Base-by-base conservation (phyloP, 2,329 filamentous ascomycete species). In the Exserohilum rostratum region DNA sequence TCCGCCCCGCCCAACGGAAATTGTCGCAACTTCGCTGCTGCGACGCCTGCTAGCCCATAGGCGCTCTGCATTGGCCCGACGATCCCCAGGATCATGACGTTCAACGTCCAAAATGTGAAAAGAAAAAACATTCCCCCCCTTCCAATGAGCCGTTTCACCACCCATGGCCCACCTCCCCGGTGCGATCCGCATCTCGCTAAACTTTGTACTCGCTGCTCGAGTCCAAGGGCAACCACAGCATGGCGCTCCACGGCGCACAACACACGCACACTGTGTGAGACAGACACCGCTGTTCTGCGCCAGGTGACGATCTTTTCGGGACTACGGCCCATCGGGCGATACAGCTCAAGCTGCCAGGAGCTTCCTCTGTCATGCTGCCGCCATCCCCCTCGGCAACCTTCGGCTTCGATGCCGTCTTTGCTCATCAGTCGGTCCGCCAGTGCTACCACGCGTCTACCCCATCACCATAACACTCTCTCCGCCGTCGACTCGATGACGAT, bases 41-140 rank as follows among this genome's bases (percentile, higher is more conserved):
- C 45, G 11, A 50, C 34, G 35, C 40, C 27, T 37, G 20, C n/a
- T 29, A 29, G 17, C 13, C 10, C 50, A n/a, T n/a, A n/a, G 31
- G n/a, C 29, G 12, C 15, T 27, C 20, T 37, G 33, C 39, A 48
- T 53, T 66, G 40, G 50, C 54, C 50, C 50, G 60, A 47, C 53
- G 58, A 70, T 69, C 65, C 25, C 53, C 46, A 53, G 54, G 50
- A 48, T 53, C 51, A 63, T 70, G 63, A 68, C 63, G 60, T 66
- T 39, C 56, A 38, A 42, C 42, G 34, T 50, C 55, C 50, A n/a
- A 55, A 57, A 56, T 46, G 46, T 53, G 48, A 46, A 50, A 37
- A 43, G 46, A 46, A 50, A 37, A 43, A 42, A 42, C 43, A 46
- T 45, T 33, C 22, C 49, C 33, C 55, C 46, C 39, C 42, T 29